phyloP scores from a whole-genome alignment of 805 yeast genomes.

The Kuraishia piskuri region DNA sequence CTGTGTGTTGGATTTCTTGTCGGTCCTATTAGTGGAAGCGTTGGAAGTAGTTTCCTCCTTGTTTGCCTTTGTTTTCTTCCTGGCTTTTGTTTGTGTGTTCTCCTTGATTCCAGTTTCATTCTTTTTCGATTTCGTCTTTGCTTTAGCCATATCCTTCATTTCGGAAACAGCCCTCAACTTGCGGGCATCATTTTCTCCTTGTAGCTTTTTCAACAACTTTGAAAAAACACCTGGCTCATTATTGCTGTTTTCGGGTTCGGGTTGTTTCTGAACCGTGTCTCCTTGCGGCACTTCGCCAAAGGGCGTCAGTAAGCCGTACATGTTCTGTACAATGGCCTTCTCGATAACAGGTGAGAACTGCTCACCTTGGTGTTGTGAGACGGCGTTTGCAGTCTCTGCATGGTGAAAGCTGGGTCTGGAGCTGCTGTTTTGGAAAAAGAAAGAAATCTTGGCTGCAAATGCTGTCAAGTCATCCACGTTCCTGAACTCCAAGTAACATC shows the following conservation, averaged over 20 bases:
- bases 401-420: conserved; percentile 16
- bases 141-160: neutral
- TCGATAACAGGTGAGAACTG: conserved; percentile 25
- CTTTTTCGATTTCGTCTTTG: conserved; percentile 1
- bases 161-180: conserved; percentile 8
- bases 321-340: conserved; percentile 23
- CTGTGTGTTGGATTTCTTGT: neutral
- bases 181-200: conserved; percentile 6
- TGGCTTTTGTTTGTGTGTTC: conserved; percentile 8
- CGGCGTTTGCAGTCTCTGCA: neutral
- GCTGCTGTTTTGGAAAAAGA: conserved; percentile 16
- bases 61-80: conserved; percentile 7
- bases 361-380: conserved; percentile 7
- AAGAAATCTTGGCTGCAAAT: conserved; percentile 18
- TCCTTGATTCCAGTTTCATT: neutral
- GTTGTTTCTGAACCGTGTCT: neutral
- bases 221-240: neutral
- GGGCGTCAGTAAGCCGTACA: conserved; percentile 9
- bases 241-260: too few species aligned
- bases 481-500: conserved; percentile 31
- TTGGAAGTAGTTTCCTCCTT: conserved; percentile 3
- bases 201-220: neutral
- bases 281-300: neutral
- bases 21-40: neutral
- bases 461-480: conserved; percentile 16